Base-by-base conservation (phyloP, 2,329 filamentous ascomycete species). In the Pseudocercospora eumusae region DNA sequence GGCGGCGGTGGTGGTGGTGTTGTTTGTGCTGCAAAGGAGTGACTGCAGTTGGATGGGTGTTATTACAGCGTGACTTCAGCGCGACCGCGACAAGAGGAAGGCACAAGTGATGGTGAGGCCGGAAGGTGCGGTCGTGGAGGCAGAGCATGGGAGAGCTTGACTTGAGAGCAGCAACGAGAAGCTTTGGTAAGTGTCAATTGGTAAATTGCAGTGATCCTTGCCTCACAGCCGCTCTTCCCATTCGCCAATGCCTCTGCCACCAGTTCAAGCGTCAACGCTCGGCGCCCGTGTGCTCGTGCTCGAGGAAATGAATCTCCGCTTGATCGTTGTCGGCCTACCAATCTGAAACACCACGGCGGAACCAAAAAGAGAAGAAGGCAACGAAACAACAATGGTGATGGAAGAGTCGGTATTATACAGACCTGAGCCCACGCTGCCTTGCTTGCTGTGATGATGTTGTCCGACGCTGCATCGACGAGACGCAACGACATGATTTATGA, bases 1-100 rank as follows among this genome's bases (percentile, higher is more conserved):
- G 42, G 42, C 36, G 36, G 36, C 45, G 53, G 8, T 28, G 21
- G 44, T 59, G 44, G 18, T 44, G 57, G 31, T 53, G 52, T 3
- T 33, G 40, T 20, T 50, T 27, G 40, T 50, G 47, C 10, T 40
- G 27, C 21, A 36, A 54, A 36, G 8, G 52, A 54, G 28, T 23
- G 52, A 54, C 52, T 40, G 28, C 4, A 36, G 52, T 54, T n/a
- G 27, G 20, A 8, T n/a, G 8, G 28, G n/a, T n/a, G n/a, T n/a
- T n/a, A n/a, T n/a, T n/a, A n/a, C 44, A 23, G 18, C 44, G 25
- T 25, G 49, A 28, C 49, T 49, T 49, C 44, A 49, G 8, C 23
- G 44, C 44, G 20, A 40, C 18, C 18, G 20, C 31, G 3, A 27
- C 25, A 15, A 27, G 52, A 54, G 31, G 52, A 13, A 54, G 18